Conservation (phyloP, 768 basidiomycete species). For the Crucibulum laeve region DNA sequence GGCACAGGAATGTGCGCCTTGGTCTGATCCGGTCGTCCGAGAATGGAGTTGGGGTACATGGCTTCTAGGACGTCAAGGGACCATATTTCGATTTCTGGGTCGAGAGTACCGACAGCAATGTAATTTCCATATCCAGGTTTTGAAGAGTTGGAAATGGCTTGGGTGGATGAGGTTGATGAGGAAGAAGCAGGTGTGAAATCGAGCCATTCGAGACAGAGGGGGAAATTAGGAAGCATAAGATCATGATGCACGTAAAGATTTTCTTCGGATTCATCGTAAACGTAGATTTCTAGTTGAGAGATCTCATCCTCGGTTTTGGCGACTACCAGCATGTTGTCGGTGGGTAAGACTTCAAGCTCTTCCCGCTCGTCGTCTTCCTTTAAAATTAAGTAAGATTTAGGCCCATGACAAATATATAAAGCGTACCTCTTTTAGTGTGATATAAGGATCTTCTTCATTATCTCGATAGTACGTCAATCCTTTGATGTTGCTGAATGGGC, state of each 20-base stretch:
- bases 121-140: constrained; percentile 68
- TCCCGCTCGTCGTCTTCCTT: constrained; percentile 79
- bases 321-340: constrained; percentile 88
- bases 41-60: constrained; percentile 88
- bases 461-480: constrained; percentile 89
- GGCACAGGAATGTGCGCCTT: constrained; percentile 75
- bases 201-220: constrained; percentile 98
- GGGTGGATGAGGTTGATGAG: constrained; percentile 25
- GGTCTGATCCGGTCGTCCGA: constrained; percentile 85
- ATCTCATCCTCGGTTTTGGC: constrained; percentile 98
- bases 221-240: constrained; percentile 95
- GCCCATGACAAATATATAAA: constrained; percentile 1
- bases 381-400: constrained; percentile 11
- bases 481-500: constrained; percentile 94
- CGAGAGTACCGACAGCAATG: constrained; percentile 94
- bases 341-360: constrained; percentile 84
- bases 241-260: constrained; percentile 97
- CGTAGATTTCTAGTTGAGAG: constrained; percentile 92
- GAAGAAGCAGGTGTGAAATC: constrained; percentile 80
- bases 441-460: constrained; percentile 93
- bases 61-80: constrained; percentile 90
- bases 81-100: constrained; percentile 99
- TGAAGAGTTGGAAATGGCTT: constrained; percentile 20
- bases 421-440: constrained; percentile 91
- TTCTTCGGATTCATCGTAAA: constrained; percentile 90